Conservation (phyloP, 139 green algal genomes). For the Monoraphidium neglectum region DNA sequence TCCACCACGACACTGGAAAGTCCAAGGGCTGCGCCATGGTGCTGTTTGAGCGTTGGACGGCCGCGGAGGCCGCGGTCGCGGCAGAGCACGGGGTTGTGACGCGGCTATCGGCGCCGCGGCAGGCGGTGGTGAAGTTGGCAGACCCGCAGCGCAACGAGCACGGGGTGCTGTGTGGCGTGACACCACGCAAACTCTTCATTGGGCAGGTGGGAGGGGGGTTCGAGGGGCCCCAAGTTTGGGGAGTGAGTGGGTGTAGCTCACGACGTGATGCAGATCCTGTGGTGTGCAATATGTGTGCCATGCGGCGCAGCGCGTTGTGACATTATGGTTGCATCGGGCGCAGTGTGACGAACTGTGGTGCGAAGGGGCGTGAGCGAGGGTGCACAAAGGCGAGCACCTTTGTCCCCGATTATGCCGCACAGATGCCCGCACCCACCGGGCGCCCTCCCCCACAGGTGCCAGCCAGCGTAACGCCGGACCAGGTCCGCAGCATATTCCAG, state of each 20-base stretch:
- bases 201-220: constrained; percentile 63
- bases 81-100: constrained; percentile 65
- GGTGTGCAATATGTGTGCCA: too few relatives aligned
- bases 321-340: too few relatives aligned
- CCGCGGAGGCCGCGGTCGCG: constrained; percentile 74
- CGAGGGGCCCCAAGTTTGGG: too few relatives aligned
- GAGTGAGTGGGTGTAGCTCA: too few relatives aligned
- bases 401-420: too few relatives aligned
- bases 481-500: constrained; percentile 71
- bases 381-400: too few relatives aligned
- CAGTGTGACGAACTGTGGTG: too few relatives aligned
- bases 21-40: constrained; percentile 84
- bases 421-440: too few relatives aligned
- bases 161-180: constrained; percentile 62
- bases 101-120: constrained; percentile 37
- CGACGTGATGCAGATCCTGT: too few relatives aligned
- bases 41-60: constrained; percentile 63
- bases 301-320: too few relatives aligned
- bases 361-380: too few relatives aligned
- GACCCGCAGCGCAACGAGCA: constrained; percentile 64
- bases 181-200: constrained; percentile 88
- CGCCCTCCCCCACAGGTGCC: constrained; percentile 74
- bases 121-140: constrained; percentile 85
- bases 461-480: constrained; percentile 52
- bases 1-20: constrained; percentile 56